Conservation (phyloP, 1,139 yeast genomes). For the Saccharomycopsis hybrid region DNA sequence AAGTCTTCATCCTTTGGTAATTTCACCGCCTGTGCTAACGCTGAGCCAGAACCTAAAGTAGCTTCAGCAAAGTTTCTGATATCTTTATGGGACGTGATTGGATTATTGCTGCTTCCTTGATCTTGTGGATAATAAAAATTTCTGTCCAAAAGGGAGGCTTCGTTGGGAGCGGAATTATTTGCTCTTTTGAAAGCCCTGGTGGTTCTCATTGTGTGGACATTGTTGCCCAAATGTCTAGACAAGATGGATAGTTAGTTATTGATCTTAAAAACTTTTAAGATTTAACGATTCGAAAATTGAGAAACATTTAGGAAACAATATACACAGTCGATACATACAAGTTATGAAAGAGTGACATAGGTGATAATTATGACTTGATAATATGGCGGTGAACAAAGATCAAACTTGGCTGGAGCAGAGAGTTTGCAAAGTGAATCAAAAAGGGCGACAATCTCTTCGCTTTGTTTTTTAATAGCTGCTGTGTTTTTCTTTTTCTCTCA, state of each 20-base stretch:
- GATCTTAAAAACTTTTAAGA: no score
- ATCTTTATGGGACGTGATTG: constrained; percentile 59
- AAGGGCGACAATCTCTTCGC: no score
- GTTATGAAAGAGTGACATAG: constrained; percentile 16
- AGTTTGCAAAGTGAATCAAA: no score
- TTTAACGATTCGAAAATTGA: no score
- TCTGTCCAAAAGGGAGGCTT: constrained; percentile 34
- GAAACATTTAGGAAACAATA: no score
- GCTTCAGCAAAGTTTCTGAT: constrained; percentile 86
- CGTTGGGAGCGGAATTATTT: constrained; percentile 13
- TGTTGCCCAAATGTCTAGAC: constrained; percentile 26
- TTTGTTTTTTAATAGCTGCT: background rate
- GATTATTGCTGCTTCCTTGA: constrained; percentile 32
- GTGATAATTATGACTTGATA: background rate
- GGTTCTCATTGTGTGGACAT: constrained; percentile 45
- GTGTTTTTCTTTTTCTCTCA: no score
- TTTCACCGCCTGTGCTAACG: constrained; percentile 85
- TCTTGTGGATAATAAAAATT: constrained; percentile 38
- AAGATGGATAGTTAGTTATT: background rate
- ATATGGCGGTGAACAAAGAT: background rate
- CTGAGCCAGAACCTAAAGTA: constrained; percentile 88
- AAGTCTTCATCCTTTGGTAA: constrained; percentile 89
- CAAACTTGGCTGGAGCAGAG: no score
- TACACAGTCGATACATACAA: constrained; percentile 13
- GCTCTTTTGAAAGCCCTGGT: constrained; percentile 45